phyloP scores from a whole-genome alignment of 768 basidiomycete genomes.

The Sutorius australiensis region DNA sequence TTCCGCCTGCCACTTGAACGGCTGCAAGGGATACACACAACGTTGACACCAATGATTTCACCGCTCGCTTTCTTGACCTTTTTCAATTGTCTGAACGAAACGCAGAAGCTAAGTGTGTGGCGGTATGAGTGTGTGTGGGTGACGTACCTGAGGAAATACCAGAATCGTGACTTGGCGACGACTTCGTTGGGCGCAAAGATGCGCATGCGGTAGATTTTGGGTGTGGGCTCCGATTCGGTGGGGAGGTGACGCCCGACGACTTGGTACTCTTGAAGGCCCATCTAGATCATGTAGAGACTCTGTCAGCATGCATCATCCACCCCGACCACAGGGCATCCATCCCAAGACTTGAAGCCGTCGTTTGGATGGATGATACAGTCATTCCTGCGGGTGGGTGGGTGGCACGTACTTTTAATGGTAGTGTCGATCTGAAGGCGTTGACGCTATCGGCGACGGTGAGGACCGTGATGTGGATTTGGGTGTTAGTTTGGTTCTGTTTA shows the following conservation, averaged over 20 bases:
- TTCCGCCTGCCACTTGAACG: constrained; percentile 88
- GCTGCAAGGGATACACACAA: constrained; percentile 78
- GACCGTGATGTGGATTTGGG: not conserved
- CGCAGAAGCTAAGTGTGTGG: not conserved
- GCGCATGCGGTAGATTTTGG: constrained; percentile 99
- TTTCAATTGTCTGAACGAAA: constrained; percentile 71
- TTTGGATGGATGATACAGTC: not conserved
- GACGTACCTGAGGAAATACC: constrained; percentile 93
- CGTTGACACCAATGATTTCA: constrained; percentile 98
- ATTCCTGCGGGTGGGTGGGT: not conserved
- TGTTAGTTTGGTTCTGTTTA: constrained; percentile 30
- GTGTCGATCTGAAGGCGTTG: constrained; percentile 26
- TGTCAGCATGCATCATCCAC: constrained; percentile 20
- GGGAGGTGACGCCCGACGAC: constrained; percentile 97
- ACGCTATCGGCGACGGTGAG: constrained; percentile 27
- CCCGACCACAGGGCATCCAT: constrained; percentile 30
- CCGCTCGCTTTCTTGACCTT: constrained; percentile 99
- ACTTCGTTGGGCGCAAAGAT: constrained; percentile 99
- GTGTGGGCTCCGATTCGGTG: constrained; percentile 86
- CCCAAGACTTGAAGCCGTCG: constrained; percentile 2
- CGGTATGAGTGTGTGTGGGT: no score
- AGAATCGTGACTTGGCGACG: constrained; percentile 98
- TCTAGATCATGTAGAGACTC: constrained; percentile 35
- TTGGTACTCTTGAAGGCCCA: constrained; percentile 89
- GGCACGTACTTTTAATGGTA: constrained; percentile 28